Evolutionary conservation across 495 filamentous ascomycete genomes (phyloP), one percentile per base, ranked within the genome.

Genomic region (Haplographium delicatum): DNA sequence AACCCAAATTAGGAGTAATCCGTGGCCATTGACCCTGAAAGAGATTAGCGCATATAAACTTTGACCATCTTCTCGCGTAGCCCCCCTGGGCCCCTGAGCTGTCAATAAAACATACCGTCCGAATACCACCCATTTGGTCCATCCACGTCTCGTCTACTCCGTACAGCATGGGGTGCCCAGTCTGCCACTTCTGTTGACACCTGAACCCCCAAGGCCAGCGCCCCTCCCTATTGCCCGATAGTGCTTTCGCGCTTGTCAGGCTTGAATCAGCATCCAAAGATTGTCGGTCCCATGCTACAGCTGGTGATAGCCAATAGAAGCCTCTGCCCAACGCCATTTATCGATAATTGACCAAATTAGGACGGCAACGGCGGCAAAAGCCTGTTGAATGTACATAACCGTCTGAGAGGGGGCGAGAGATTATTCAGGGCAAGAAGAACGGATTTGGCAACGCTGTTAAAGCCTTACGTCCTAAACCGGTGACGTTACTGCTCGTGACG

Each of bases 41-140:
- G 22, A 47, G 56, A 3, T 19, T 47, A 59, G 47, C 25, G 43
- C 8, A 20, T 31, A 24, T 41, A 18, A 33, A 47, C 20, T 50
- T 48, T 31, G 28, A 44, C 25, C 34, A 19, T 35, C 40, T 3
- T 9, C 33, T 27, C 41, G 42, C 39, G 31, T 27, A 42, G 4
- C 15, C 26, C 25, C 23, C 33, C 31, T 9, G 18, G 27, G 27
- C 20, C 24, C 53, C 53, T 56, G 53, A 51, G 16, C 28, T 51
- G 38, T 57, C 54, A 57, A 57, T 56, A 56, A 56, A 40, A 25
- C 33, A 31, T 4, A 33, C 44, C 37, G 22, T 30, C 19, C 37
- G 47, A 38, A 19, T 9, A 50, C 24, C 35, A 43, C 26, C 47
- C 47, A 50, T 26, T 28, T 33, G 8, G n/a, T 19, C 27, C 46